Evolutionary conservation across 441 rosid genomes (phyloP).

Genomic region (Bocquillonia castaneifolia): DNA sequence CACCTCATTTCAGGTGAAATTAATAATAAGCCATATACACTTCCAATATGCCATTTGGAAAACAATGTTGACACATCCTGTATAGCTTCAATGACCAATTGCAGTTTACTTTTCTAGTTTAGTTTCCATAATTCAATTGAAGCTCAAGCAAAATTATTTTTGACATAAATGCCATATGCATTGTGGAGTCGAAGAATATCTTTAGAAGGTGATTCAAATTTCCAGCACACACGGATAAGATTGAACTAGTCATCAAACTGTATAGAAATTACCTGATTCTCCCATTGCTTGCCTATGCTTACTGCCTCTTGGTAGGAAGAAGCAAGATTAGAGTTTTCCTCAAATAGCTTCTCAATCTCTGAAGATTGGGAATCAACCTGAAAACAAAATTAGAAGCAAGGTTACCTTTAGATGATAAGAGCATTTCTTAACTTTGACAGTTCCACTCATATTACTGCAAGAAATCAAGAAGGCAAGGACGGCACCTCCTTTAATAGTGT

Average conservation of each 20-base stretch:
- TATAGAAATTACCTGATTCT: constrained; percentile 66
- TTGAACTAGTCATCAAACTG: background rate
- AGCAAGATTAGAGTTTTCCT: constrained; percentile 69
- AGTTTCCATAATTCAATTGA: background rate
- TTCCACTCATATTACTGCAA: constrained; percentile 2
- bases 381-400: constrained; percentile 14
- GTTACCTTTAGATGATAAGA: constrained; percentile 13
- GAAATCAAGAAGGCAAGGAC: constrained; percentile 19
- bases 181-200: background rate
- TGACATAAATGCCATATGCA: background rate
- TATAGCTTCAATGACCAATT: background rate
- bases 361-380: constrained; percentile 96
- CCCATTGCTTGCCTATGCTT: constrained; percentile 68
- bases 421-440: constrained; percentile 5
- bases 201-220: background rate
- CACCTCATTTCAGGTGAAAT: background rate
- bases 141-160: background rate
- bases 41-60: background rate
- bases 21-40: background rate
- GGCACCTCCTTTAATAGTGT: constrained; percentile 88
- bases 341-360: constrained; percentile 90
- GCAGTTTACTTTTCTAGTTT: background rate
- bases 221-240: background rate
- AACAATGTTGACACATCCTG: background rate
- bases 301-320: constrained; percentile 70